A percentile compares a stretch with the other conserved stretches of the same genome.
These are phyloP conservation scores for Yamadazyma dendronema DNA, from an alignment of 1,139 yeast genomes.

Conservation along the genomic window DNA sequence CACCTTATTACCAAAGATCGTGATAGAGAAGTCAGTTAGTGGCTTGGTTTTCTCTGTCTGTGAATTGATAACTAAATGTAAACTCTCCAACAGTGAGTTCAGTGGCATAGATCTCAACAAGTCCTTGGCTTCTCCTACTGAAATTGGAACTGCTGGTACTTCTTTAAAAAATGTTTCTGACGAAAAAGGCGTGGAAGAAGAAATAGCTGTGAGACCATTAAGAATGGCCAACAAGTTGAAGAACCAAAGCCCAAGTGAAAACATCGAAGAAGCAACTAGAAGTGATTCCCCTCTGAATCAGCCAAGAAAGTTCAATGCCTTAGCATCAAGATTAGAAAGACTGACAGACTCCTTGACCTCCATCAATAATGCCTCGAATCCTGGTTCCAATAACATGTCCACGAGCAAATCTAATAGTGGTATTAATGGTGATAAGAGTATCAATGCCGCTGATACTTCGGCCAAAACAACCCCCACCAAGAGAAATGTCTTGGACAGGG, in stretches of 20 bases:
- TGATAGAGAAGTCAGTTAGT: conserved; percentile 75
- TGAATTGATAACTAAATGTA: conserved; percentile 47
- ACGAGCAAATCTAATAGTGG: not conserved
- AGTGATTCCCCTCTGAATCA: conserved; percentile 4
- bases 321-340: conserved; percentile 17
- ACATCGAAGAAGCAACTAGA: conserved; percentile 8
- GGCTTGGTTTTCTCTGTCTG: conserved; percentile 75
- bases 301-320: conserved; percentile 11
- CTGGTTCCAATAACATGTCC: not conserved
- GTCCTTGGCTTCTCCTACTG: conserved; percentile 50
- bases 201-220: conserved; percentile 54
- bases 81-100: conserved; percentile 9
- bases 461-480: conserved; percentile 16
- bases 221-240: conserved; percentile 52
- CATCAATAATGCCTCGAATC: conserved; percentile 4
- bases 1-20: conserved; percentile 64
- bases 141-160: conserved; percentile 12
- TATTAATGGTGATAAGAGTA: not conserved
- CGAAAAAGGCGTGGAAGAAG: conserved; percentile 11
- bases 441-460: not conserved
- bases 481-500: conserved; percentile 35
- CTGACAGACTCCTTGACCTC: conserved; percentile 11
- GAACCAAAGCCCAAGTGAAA: conserved; percentile 8
- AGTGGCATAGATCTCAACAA: not conserved
- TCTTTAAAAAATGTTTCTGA: not conserved